A percentile compares a stretch with the other conserved stretches of the same genome.
Evolutionary conservation across 176 grass and related monocot species (phyloP).

Genomic region (Puya raimondii): DNA sequence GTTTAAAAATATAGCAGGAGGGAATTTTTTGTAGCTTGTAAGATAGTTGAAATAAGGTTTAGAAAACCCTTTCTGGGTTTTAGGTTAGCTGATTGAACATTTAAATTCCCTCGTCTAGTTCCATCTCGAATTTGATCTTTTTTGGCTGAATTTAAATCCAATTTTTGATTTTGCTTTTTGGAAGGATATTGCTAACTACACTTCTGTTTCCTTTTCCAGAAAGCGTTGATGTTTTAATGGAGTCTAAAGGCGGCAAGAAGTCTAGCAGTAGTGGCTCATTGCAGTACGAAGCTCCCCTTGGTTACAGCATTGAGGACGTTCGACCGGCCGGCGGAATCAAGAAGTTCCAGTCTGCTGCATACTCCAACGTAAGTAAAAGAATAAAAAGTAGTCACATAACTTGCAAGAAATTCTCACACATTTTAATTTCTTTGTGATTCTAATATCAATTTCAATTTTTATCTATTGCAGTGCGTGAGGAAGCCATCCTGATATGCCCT

Average conservation of each 20-base stretch:
- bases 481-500: conserved; percentile 71
- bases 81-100: too few species aligned
- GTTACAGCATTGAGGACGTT: conserved; percentile 76
- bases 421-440: neutral
- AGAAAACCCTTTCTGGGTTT: too few species aligned
- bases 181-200: too few species aligned
- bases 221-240: conserved; percentile 70
- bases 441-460: conserved; percentile 7
- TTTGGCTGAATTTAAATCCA: too few species aligned
- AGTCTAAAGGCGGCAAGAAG: conserved; percentile 59
- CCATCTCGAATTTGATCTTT: too few species aligned
- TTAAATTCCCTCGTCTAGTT: too few species aligned
- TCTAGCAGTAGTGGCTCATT: conserved; percentile 73
- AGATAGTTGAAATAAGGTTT: too few species aligned
- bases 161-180: too few species aligned
- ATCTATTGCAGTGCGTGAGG: conserved; percentile 57
- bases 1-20: too few species aligned
- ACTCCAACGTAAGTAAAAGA: conserved; percentile 54
- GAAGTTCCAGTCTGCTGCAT: conserved; percentile 78
- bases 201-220: conserved; percentile 12
- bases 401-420: neutral
- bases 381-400: neutral
- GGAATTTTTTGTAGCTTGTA: too few species aligned
- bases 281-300: conserved; percentile 70
- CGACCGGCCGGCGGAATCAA: conserved; percentile 60